Percentiles rank a stretch among this genome's conserved stretches.
Conservation (phyloP, 2,329 filamentous ascomycete species). For the Camillea tinctor region DNA sequence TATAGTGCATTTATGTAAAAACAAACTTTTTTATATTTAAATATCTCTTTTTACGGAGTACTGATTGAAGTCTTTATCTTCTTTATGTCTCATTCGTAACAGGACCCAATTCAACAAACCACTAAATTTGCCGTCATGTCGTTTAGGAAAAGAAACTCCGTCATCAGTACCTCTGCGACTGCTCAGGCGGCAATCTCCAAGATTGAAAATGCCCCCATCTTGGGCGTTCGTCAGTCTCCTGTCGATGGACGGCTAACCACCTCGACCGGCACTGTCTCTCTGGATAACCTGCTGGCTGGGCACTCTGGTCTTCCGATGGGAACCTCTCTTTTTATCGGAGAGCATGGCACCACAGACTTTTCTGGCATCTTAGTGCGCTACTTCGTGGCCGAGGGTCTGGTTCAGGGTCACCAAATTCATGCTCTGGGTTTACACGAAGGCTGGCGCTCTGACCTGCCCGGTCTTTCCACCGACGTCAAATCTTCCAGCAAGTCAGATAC, state of each 20-base stretch:
- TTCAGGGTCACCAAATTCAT: slow-evolving; percentile 87
- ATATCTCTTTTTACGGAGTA: too few species aligned
- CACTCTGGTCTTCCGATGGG: slow-evolving; percentile 84
- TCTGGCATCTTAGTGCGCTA: slow-evolving; percentile 79
- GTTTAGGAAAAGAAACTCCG: slow-evolving; percentile 56
- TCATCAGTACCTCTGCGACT: slow-evolving; percentile 42
- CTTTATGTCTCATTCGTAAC: too few species aligned
- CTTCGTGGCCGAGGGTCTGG: slow-evolving; percentile 88
- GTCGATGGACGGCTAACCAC: slow-evolving; percentile 84
- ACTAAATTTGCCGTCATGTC: slow-evolving; percentile 45
- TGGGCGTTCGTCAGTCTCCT: slow-evolving; percentile 75
- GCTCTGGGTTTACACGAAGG: slow-evolving; percentile 75
- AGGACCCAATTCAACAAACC: too few species aligned
- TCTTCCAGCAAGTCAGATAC: slow-evolving; percentile 41
- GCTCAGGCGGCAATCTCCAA: slow-evolving; percentile 32
- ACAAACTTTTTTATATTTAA: too few species aligned
- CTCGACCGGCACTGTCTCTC: slow-evolving; percentile 83
- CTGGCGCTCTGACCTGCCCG: slow-evolving; percentile 84
- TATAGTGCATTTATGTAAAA: background rate
- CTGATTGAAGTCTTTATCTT: too few species aligned
- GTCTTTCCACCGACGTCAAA: slow-evolving; percentile 50
- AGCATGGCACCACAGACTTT: slow-evolving; percentile 93
- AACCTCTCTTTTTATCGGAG: slow-evolving; percentile 76
- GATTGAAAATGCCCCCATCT: slow-evolving; percentile 38
- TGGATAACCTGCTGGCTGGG: slow-evolving; percentile 82